phyloP scores from a whole-genome alignment of 371 early-diverging fungal species.

The Batrachochytrium dendrobatidis region DNA sequence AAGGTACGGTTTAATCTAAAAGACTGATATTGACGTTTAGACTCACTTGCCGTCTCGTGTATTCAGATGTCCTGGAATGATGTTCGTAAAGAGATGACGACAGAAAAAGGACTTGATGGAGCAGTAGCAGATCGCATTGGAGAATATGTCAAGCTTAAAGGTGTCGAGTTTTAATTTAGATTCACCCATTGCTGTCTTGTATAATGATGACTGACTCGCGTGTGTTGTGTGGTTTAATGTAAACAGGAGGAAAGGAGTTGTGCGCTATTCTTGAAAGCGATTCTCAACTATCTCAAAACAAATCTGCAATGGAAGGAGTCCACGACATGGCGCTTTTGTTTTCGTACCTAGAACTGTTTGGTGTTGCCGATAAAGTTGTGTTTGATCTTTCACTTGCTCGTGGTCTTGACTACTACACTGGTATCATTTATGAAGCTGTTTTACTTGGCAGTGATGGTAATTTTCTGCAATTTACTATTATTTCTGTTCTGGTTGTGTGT shows the following conservation, averaged over 20 bases:
- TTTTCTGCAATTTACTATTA: neutral
- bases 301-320: constrained; percentile 74
- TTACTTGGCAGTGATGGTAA: constrained; percentile 28
- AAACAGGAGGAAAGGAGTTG: constrained; percentile 61
- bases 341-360: constrained; percentile 78
- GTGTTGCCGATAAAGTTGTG: constrained; percentile 60
- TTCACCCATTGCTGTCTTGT: neutral
- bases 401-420: constrained; percentile 99
- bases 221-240: no score
- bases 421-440: constrained; percentile 98
- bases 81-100: constrained; percentile 91
- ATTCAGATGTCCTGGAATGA: constrained; percentile 82
- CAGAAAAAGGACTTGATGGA: constrained; percentile 77
- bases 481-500: constrained; percentile 1
- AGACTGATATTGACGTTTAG: neutral
- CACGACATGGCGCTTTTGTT: constrained; percentile 84
- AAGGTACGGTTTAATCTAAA: constrained; percentile 46
- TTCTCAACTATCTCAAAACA: constrained; percentile 54
- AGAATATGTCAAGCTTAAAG: constrained; percentile 76
- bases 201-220: neutral
- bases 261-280: constrained; percentile 61
- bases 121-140: constrained; percentile 86
- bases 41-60: neutral
- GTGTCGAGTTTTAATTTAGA: constrained; percentile 21
- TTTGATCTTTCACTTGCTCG: constrained; percentile 96